phyloP scores from a whole-genome alignment of 805 yeast genomes.

The Grigorovia yakushimaensis region DNA sequence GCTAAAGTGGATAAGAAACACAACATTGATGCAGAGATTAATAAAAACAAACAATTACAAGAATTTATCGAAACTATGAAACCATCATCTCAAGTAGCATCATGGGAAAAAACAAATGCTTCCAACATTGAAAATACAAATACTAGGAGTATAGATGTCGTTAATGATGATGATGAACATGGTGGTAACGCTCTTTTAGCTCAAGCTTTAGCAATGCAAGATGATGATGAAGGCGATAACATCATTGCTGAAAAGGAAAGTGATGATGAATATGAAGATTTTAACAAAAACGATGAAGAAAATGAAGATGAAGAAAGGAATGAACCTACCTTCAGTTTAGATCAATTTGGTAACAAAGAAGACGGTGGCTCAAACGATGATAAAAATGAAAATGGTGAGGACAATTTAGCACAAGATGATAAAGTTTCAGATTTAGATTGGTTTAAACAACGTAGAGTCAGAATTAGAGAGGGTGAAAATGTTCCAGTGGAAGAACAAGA shows the following conservation, averaged over 20 bases:
- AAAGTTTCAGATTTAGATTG: constrained; percentile 73
- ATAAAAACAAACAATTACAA: constrained; percentile 52
- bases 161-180: constrained; percentile 28
- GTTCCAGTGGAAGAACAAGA: constrained; percentile 5
- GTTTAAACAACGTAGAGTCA: constrained; percentile 65
- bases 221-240: constrained; percentile 23
- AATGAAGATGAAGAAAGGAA: constrained; percentile 32
- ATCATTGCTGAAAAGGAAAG: constrained; percentile 29
- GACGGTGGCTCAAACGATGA: constrained; percentile 8
- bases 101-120: constrained; percentile 47
- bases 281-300: constrained; percentile 18
- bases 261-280: constrained; percentile 36
- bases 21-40: constrained; percentile 51
- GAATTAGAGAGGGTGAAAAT: constrained; percentile 47
- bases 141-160: constrained; percentile 18
- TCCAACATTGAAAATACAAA: constrained; percentile 5
- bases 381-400: constrained; percentile 19
- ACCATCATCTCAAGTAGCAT: constrained; percentile 56
- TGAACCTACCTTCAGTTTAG: constrained; percentile 41
- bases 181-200: constrained; percentile 32
- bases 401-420: constrained; percentile 37
- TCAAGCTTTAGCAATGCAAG: constrained; percentile 32
- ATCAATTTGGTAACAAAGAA: constrained; percentile 13
- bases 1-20: constrained; percentile 19
- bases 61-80: constrained; percentile 82